phyloP scores from a whole-genome alignment of 805 yeast species.

The Millerozyma acaciae region DNA sequence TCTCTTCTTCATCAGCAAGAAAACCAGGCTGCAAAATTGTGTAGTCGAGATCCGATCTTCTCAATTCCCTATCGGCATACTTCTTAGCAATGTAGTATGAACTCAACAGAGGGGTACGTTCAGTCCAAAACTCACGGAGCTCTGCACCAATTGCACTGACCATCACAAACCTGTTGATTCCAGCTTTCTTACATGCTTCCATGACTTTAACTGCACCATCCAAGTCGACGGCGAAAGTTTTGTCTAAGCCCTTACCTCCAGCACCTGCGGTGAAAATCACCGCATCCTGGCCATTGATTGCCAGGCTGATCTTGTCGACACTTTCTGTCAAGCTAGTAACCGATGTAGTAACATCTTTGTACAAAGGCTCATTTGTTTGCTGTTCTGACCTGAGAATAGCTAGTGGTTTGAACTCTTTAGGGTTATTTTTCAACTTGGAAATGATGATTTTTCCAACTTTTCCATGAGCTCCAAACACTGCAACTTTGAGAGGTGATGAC shows the following conservation, averaged over 20 bases:
- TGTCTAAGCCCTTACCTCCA: constrained; percentile 46
- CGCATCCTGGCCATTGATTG: constrained; percentile 47
- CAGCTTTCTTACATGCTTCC: constrained; percentile 48
- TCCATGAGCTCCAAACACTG: constrained; percentile 59
- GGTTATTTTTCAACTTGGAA: constrained; percentile 3
- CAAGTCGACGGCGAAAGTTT: constrained; percentile 47
- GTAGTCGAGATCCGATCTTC: constrained; percentile 41
- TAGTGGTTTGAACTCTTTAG: constrained; percentile 24
- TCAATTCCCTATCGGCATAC: constrained; percentile 50
- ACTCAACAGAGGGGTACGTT: constrained; percentile 27
- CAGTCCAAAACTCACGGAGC: constrained; percentile 41
- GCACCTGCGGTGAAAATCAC: constrained; percentile 63
- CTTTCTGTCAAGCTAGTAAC: constrained; percentile 33
- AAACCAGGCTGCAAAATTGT: constrained; percentile 56
- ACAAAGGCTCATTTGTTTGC: constrained; percentile 40
- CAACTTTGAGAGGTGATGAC: constrained; percentile 5
- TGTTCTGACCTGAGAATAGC: constrained; percentile 43
- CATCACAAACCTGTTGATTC: constrained; percentile 44
- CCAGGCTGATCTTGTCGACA: constrained; percentile 35
- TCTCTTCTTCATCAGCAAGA: constrained; percentile 36
- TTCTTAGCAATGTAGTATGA: constrained; percentile 59
- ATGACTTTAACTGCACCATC: constrained; percentile 57
- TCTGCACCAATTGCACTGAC: constrained; percentile 56
- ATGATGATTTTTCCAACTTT: constrained; percentile 40
- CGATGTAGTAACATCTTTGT: constrained; percentile 28